Conservation (phyloP, 2,329 filamentous ascomycete genomes). For the Neopestalotiopsis sp. region DNA sequence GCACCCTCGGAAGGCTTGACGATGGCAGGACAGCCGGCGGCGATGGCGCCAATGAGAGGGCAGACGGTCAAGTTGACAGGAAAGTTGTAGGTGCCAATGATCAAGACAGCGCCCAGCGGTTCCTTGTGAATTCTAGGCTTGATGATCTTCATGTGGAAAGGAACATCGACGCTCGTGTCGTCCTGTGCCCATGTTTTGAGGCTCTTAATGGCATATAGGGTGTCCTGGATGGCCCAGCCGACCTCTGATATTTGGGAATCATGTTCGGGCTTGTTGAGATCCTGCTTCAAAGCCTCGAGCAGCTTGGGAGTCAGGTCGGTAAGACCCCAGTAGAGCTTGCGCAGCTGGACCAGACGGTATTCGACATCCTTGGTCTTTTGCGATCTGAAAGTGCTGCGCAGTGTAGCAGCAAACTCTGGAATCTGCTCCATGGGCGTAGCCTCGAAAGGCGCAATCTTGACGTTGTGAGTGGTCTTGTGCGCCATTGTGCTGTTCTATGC, state of each 20-base stretch:
- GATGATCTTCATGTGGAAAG: slow-evolving; percentile 71
- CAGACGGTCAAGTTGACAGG: slow-evolving; percentile 81
- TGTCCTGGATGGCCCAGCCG: slow-evolving; percentile 80
- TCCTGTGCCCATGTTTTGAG: slow-evolving; percentile 84
- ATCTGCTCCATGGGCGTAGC: slow-evolving; percentile 72
- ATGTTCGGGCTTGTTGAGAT: slow-evolving; percentile 78
- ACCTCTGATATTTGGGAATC: slow-evolving; percentile 80
- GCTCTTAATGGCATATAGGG: slow-evolving; percentile 78
- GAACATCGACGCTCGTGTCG: slow-evolving; percentile 74
- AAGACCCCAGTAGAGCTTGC: slow-evolving; percentile 93
- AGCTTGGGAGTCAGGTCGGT: slow-evolving; percentile 79
- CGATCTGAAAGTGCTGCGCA: slow-evolving; percentile 74
- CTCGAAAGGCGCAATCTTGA: slow-evolving; percentile 56
- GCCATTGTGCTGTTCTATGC: slow-evolving; percentile 40
- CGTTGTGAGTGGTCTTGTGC: slow-evolving; percentile 47
- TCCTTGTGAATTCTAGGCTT: slow-evolving; percentile 83
- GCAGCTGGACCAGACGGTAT: slow-evolving; percentile 84
- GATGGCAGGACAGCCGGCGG: slow-evolving; percentile 87
- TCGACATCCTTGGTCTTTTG: slow-evolving; percentile 83
- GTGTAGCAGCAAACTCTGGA: slow-evolving; percentile 60
- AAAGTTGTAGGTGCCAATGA: slow-evolving; percentile 96
- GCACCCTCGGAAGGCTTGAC: slow-evolving; percentile 90
- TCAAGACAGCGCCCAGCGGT: slow-evolving; percentile 80
- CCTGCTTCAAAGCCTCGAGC: slow-evolving; percentile 74
- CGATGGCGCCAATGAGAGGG: slow-evolving; percentile 87